Evolutionary conservation across 2,329 filamentous ascomycete species (phyloP), one percentile per base, ranked within the genome.

Genomic region (Claviceps digitariae): DNA sequence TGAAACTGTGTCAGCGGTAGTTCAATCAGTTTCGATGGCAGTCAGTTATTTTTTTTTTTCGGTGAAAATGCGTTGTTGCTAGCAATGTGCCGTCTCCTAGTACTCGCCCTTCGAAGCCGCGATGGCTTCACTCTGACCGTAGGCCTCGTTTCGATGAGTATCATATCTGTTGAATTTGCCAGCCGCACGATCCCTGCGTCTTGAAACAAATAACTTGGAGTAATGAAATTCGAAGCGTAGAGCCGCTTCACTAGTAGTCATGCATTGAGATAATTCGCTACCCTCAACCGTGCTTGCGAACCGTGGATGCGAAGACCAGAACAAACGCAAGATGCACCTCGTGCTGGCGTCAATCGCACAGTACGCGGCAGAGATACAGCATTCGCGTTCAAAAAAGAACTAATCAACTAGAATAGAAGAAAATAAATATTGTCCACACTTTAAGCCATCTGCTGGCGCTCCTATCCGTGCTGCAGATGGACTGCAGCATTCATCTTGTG

Each of bases 41-140:
- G n/a, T n/a, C n/a, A 21, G 4, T 3, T 29, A 3, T 8, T 38
- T 2, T 49, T n/a, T 27, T n/a, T 10, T 1, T 1, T 10, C 13
- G 15, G 27, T 25, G 2, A 13, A 13, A 23, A 17, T 12, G 21
- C 31, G 43, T 21, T 17, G 10, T 23, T 17, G 34, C 21, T 47
- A 34, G 23, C 10, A 3, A 15, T 20, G 15, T 52, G 49, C 40
- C 41, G 17, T 38, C 17, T 43, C 6, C 21, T 31, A n/a, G n/a
- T 10, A 15, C 38, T 36, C 21, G 34, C 36, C 36, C 21, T 4
- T 31, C 13, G 36, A 36, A n/a, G 49, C 45, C 49, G 41, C 49
- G 53, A 54, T 54, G 53, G 36, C 53, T 48, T 54, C 49, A 46
- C 36, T 43, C 29, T 8, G 20, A 38, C 44, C 25, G 27, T 17